Evolutionary conservation across 1,139 yeast species (phyloP).

Genomic region (Yamadazyma trypodendri): DNA sequence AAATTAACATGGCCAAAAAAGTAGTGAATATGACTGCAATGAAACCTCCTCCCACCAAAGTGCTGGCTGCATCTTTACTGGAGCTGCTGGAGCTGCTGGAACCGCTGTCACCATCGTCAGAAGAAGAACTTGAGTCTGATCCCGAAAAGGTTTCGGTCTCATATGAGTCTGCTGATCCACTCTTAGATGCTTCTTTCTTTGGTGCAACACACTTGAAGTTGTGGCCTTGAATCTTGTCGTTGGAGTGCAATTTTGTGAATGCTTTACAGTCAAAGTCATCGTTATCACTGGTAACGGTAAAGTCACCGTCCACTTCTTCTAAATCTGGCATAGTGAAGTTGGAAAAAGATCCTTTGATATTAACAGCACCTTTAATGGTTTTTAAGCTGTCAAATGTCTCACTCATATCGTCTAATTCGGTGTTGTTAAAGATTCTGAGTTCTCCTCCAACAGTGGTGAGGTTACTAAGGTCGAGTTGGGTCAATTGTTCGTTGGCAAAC

Average conservation of each 20-base stretch:
- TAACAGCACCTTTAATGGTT: conserved; percentile 44
- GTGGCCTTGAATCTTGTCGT: conserved; percentile 43
- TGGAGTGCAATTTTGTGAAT: conserved; percentile 33
- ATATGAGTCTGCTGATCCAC: conserved; percentile 17
- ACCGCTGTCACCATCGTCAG: conserved; percentile 9
- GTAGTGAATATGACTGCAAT: conserved; percentile 12
- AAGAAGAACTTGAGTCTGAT: conserved; percentile 11
- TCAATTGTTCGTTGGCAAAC: conserved; percentile 44
- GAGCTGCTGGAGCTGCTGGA: conserved; percentile 6
- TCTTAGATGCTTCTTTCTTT: conserved; percentile 18
- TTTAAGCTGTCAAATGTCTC: conserved; percentile 30
- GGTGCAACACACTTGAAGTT: conserved; percentile 46
- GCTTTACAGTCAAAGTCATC: conserved; percentile 40
- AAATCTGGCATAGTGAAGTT: conserved; percentile 41
- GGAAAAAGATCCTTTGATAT: conserved; percentile 37
- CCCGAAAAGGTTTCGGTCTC: conserved; percentile 19
- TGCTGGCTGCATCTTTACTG: conserved; percentile 10
- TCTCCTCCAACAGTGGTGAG: conserved; percentile 44
- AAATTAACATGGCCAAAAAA: conserved; percentile 11
- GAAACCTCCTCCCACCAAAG: conserved; percentile 15
- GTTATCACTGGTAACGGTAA: conserved; percentile 35
- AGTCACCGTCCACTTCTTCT: conserved; percentile 45
- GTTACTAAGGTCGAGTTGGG: conserved; percentile 26
- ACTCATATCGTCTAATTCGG: conserved; percentile 36
- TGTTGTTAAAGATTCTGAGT: conserved; percentile 43